Evolutionary conservation across 495 filamentous ascomycete genomes (phyloP), one percentile per base, ranked within the genome.

Genomic region (Daldinia bambusicola): DNA sequence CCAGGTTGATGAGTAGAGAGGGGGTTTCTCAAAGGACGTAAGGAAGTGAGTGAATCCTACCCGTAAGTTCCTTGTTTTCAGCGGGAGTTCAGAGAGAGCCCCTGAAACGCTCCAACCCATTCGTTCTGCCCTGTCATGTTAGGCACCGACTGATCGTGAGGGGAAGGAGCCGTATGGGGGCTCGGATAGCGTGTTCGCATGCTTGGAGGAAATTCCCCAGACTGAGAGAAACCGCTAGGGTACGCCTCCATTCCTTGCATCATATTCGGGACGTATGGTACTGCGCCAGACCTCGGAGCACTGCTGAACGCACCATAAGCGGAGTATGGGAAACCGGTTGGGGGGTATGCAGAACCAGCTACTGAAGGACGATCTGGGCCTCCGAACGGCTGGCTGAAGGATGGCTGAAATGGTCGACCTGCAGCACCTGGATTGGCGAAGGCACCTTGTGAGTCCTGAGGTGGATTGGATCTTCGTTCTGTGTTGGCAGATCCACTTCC

Each of bases 71-170:
- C 31, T 9, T 12, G 43, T 43, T 37, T 60, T 81, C 68, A 86
- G 55, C 84, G 84, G 40, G 80, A 75, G 70, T 85, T 86, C 67
- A 88, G 78, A 2, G 85, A 87, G 4, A 88, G 75, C 13, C 84
- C 81, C 64, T 88, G 85, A 71, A 88, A 87, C 13, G 76, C 67
- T 8, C 71, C 79, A 26, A 82, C 78, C 84, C 85, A 84, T 4
- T 84, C 83, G 48, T 74, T 72, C 57, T 83, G 83, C 9, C 71
- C 62, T 40, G 76, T 71, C 50, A 83, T 67, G 48, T 72, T 57
- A 18, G 79, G 64, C 16, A 77, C 66, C 9, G 70, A 67, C 61
- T 81, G 80, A 14, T 83, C 82, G 37, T 82, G 81, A 16, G 80
- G 76, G 38, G 75, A 63, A 20, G 73, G 68, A 26, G 65, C 66